Evolutionary conservation across 1,284 basidiomycete species (phyloP), one percentile per base, ranked within the genome.

Genomic region (Macrocybe sp.): DNA sequence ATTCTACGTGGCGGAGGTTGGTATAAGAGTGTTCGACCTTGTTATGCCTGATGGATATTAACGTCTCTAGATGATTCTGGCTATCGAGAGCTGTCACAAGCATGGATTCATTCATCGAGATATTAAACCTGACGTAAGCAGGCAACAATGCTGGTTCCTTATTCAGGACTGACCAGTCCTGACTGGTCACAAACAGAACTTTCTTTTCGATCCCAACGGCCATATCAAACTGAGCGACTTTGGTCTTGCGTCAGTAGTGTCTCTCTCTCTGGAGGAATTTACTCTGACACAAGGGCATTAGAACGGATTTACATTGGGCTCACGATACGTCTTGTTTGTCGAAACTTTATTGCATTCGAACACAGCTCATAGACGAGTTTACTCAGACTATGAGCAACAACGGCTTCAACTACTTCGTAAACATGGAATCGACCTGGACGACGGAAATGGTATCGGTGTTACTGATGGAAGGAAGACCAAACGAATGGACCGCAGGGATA

Each of bases 71-170:
- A 98, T 98, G 95, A 78, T 98, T 49, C 80, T 98, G n/a, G 91
- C 92, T 10, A 88, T 98, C 54, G 89, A 96, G 65, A 87, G 89
- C 56, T 95, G 92, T 61, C 96, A 98, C 70, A 85, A 84, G 61
- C 84, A 92, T 56, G 95, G 95, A 2, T 98, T 96, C 72, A 97
- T 97, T 59, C 95, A 97, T 71, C 83, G 95, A 47, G 95, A 98
- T 72, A 96, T 97, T 70, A 96, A 96, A 70, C 92, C 92, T 53
- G 89, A 92, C 69, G 85, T 89, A 65, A 64, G 84, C 10, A 42
- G 8, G 7, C 7, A 6, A 33, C 11, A 14, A 14, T 70, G 51
- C 51, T 47, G 47, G 46, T 52, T 48, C 57, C 57, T 55, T 41
- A 33, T 37, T 7, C 37, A 40, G 16, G 29, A 16, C 32, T 38